phyloP scores from a whole-genome alignment of 129 eudicot species.

The Logfia minima region DNA sequence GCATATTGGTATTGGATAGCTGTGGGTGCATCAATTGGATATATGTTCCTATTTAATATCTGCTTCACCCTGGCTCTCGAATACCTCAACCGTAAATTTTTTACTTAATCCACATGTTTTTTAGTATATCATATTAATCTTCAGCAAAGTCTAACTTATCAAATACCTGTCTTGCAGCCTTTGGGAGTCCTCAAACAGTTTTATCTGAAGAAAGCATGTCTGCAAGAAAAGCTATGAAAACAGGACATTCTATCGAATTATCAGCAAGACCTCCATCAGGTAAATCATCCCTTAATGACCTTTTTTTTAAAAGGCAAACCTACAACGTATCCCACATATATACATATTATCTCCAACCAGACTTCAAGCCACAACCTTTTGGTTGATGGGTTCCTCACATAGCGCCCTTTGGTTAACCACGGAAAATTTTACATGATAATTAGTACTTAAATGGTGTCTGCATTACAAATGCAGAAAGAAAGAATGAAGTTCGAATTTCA shows the following conservation, averaged over 20 bases:
- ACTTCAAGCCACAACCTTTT: no score
- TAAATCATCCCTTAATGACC: slow-evolving; percentile 18
- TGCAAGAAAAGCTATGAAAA: slow-evolving; percentile 49
- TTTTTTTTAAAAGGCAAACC: no score
- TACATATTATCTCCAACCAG: no score
- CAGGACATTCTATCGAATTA: slow-evolving; percentile 41
- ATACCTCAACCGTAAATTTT: slow-evolving; percentile 69
- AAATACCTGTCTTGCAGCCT: slow-evolving; percentile 50
- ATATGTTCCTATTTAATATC: slow-evolving; percentile 63
- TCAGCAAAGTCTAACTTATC: slow-evolving; percentile 11
- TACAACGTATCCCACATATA: no score
- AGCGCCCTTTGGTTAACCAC: no score
- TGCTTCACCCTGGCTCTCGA: slow-evolving; percentile 62
- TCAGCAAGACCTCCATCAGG: slow-evolving; percentile 48
- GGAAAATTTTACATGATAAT: background rate
- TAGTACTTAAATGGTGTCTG: background rate
- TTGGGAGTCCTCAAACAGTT: slow-evolving; percentile 70
- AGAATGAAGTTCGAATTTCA: slow-evolving; percentile 44
- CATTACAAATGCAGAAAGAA: slow-evolving; percentile 45
- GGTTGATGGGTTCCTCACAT: no score
- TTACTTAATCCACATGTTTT: slow-evolving; percentile 8
- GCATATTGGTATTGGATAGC: slow-evolving; percentile 91
- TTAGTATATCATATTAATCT: background rate
- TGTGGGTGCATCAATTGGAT: slow-evolving; percentile 60
- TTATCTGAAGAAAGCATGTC: slow-evolving; percentile 71